Evolutionary conservation across 2,329 filamentous ascomycete genomes (phyloP).

Genomic region (Diaporthe aspalathi): DNA sequence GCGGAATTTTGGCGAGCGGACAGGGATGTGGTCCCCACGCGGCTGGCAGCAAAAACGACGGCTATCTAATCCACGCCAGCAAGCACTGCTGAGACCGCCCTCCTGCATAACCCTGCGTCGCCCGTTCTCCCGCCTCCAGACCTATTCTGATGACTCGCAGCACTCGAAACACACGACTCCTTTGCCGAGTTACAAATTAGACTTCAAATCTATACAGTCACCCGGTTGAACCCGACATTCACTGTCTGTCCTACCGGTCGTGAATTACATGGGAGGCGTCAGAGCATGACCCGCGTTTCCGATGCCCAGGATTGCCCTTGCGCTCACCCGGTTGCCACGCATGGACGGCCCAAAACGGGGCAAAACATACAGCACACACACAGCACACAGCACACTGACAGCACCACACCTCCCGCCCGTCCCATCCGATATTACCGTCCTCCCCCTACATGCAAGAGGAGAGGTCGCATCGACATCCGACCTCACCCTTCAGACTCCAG

Average conservation of each 20-base stretch:
- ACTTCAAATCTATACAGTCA: slow-evolving; percentile 24
- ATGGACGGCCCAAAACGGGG: slow-evolving; percentile 7
- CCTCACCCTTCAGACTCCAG: slow-evolving; percentile 4
- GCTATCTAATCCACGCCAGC: too few relatives aligned
- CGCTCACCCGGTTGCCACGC: slow-evolving; percentile 5
- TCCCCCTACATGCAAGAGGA: background rate
- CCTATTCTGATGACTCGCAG: slow-evolving; percentile 28
- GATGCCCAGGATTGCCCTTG: slow-evolving; percentile 12
- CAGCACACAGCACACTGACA: background rate
- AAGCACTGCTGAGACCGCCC: slow-evolving; percentile 8
- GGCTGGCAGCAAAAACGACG: slow-evolving; percentile 19
- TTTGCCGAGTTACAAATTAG: slow-evolving; percentile 28
- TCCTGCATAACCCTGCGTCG: background rate
- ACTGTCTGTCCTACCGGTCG: slow-evolving; percentile 4
- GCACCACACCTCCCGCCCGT: background rate
- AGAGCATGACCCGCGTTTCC: slow-evolving; percentile 10
- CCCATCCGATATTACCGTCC: slow-evolving; percentile 16
- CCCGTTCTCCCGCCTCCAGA: background rate
- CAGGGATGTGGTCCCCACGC: slow-evolving; percentile 10
- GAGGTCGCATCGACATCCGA: background rate
- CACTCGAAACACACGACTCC: slow-evolving; percentile 24
- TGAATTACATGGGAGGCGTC: slow-evolving; percentile 2
- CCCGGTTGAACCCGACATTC: slow-evolving; percentile 20
- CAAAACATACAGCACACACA: too few relatives aligned
- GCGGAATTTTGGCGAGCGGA: slow-evolving; percentile 6